Evolutionary conservation across 345 rosid species (phyloP).

Genomic region (Cochlearia excelsa): DNA sequence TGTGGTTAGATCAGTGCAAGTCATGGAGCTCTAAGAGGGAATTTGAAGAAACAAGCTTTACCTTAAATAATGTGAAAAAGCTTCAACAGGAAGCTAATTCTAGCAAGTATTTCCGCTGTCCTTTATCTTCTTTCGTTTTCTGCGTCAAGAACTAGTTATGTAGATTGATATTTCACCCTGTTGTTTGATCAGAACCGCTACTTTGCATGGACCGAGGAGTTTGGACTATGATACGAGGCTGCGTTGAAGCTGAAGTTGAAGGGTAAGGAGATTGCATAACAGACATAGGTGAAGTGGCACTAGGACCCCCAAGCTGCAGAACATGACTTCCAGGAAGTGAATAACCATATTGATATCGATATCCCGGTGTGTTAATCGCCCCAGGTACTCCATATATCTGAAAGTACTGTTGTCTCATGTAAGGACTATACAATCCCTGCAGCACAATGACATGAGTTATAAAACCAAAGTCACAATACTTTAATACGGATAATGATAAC

Average conservation of each 20-base stretch:
- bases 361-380: slow-evolving; percentile 50
- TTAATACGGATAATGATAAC: not conserved
- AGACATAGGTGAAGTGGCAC: slow-evolving; percentile 58
- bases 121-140: slow-evolving; percentile 14
- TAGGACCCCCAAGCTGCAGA: slow-evolving; percentile 58
- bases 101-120: slow-evolving; percentile 59
- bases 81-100: slow-evolving; percentile 39
- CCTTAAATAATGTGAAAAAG: slow-evolving; percentile 82
- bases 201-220: slow-evolving; percentile 78
- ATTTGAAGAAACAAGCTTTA: slow-evolving; percentile 24
- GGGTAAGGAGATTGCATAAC: slow-evolving; percentile 71
- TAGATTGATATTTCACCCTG: slow-evolving; percentile 68
- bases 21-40: not conserved
- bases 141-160: slow-evolving; percentile 32
- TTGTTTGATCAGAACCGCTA: slow-evolving; percentile 77
- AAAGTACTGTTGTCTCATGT: slow-evolving; percentile 74
- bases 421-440: slow-evolving; percentile 74
- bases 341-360: slow-evolving; percentile 72
- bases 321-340: slow-evolving; percentile 70
- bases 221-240: slow-evolving; percentile 64
- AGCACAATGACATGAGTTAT: slow-evolving; percentile 19
- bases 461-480: slow-evolving; percentile 3
- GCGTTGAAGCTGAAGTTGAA: slow-evolving; percentile 57
- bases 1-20: slow-evolving; percentile 5
- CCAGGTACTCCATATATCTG: slow-evolving; percentile 80